Conservation (phyloP, 257 asterid species). For the Solanum sparsipilum region DNA sequence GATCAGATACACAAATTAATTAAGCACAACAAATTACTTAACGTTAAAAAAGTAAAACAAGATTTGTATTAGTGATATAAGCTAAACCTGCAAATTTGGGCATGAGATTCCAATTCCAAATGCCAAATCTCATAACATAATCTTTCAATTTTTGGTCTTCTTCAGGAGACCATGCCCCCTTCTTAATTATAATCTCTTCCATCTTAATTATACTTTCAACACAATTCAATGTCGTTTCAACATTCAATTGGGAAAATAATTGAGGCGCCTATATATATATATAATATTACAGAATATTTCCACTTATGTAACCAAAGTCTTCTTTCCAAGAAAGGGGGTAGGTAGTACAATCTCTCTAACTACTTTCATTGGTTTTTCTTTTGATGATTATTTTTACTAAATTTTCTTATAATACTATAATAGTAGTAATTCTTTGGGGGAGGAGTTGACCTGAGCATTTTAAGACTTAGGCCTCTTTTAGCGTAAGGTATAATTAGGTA, state of each 20-base stretch:
- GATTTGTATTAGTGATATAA: no score
- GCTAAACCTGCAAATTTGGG: slow-evolving; percentile 15
- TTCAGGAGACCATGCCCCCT: slow-evolving; percentile 10
- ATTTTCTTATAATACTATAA: no score
- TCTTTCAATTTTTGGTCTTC: slow-evolving; percentile 12
- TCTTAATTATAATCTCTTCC: not conserved
- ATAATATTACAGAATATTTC: no score
- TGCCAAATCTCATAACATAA: slow-evolving; percentile 11
- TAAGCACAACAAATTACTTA: not conserved
- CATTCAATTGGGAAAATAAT: not conserved
- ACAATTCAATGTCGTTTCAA: not conserved
- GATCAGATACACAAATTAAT: not conserved
- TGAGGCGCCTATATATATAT: not conserved
- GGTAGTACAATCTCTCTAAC: not conserved
- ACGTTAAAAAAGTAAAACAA: not conserved
- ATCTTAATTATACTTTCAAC: not conserved
- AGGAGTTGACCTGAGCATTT: not conserved
- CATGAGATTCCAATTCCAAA: slow-evolving; percentile 22
- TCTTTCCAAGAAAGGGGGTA: not conserved
- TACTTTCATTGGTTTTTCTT: not conserved
- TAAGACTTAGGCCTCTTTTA: not conserved
- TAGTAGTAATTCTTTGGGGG: not conserved
- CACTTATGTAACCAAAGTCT: not conserved
- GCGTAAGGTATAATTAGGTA: no score
- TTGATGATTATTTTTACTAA: no score